Conservation (phyloP, 108 stramenopile species). For the Tribonema minus region DNA sequence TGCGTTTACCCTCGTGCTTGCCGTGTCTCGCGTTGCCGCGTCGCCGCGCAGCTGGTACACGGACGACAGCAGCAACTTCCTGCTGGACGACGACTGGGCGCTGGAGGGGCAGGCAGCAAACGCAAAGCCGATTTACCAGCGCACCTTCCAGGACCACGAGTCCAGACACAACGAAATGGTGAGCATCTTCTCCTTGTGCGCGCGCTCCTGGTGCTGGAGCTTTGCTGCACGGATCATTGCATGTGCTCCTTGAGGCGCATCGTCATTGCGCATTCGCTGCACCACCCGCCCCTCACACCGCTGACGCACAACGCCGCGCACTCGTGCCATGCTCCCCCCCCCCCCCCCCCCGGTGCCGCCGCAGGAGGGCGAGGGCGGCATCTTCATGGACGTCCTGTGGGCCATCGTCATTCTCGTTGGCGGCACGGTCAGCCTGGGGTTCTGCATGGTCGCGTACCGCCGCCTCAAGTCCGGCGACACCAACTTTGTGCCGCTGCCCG, state of each 20-base stretch:
- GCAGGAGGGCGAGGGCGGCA: too few relatives aligned
- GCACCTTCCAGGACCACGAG: constrained; percentile 21
- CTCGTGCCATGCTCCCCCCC: too few relatives aligned
- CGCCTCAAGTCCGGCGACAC: constrained; percentile 40
- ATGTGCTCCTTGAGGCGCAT: too few relatives aligned
- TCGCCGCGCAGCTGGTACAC: constrained; percentile 2
- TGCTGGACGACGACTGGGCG: constrained; percentile 4
- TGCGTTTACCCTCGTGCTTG: too few relatives aligned
- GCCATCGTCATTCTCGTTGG: constrained; percentile 25
- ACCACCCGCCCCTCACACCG: too few relatives aligned
- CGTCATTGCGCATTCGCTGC: too few relatives aligned
- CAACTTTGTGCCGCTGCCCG: too few relatives aligned
- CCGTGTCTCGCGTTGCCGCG: too few relatives aligned
- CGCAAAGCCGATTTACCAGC: constrained; percentile 5
- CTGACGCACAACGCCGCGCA: too few relatives aligned
- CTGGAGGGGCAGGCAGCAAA: constrained; percentile 4
- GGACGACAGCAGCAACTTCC: constrained; percentile 8
- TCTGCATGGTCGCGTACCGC: constrained; percentile 33
- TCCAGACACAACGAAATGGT: neutral
- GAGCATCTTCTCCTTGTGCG: neutral
- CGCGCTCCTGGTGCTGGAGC: constrained; percentile 10
- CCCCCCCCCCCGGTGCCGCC: too few relatives aligned
- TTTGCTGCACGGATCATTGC: too few relatives aligned
- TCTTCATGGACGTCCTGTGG: constrained; percentile 36
- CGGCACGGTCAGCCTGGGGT: constrained; percentile 18